phyloP scores from a whole-genome alignment of 495 filamentous ascomycete genomes.

The Melanomma pulvis-pyrius region DNA sequence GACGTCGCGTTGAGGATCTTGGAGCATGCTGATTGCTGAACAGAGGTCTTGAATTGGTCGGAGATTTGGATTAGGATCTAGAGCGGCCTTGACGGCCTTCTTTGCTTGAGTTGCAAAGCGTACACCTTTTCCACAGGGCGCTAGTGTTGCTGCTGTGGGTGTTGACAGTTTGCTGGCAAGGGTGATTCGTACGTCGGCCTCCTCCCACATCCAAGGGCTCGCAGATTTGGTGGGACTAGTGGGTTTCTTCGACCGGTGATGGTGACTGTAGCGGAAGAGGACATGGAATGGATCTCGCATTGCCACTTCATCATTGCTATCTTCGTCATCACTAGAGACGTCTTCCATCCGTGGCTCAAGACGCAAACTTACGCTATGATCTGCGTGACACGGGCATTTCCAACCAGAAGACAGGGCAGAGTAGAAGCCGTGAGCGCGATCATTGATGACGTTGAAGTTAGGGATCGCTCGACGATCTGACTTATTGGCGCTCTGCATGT shows the following conservation, averaged over 20 bases:
- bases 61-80: slow-evolving; percentile 18
- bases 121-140: neutral
- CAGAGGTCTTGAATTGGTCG: slow-evolving; percentile 27
- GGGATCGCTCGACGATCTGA: neutral
- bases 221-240: neutral
- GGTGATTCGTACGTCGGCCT: slow-evolving; percentile 24
- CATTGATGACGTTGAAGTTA: slow-evolving; percentile 24
- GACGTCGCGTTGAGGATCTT: slow-evolving; percentile 24
- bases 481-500: slow-evolving; percentile 3
- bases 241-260: neutral
- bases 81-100: slow-evolving; percentile 26
- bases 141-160: neutral
- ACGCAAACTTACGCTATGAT: slow-evolving; percentile 26
- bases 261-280: slow-evolving; percentile 22
- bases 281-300: slow-evolving; percentile 29
- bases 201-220: slow-evolving; percentile 28
- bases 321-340: slow-evolving; percentile 12
- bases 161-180: neutral
- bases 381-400: slow-evolving; percentile 29
- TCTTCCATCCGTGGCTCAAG: slow-evolving; percentile 26
- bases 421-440: slow-evolving; percentile 22
- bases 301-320: slow-evolving; percentile 7
- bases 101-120: slow-evolving; percentile 22
- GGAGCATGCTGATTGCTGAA: slow-evolving; percentile 18
- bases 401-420: slow-evolving; percentile 17